phyloP scores from a whole-genome alignment of 371 early-diverging fungal species.

The Massospora cicadina region DNA sequence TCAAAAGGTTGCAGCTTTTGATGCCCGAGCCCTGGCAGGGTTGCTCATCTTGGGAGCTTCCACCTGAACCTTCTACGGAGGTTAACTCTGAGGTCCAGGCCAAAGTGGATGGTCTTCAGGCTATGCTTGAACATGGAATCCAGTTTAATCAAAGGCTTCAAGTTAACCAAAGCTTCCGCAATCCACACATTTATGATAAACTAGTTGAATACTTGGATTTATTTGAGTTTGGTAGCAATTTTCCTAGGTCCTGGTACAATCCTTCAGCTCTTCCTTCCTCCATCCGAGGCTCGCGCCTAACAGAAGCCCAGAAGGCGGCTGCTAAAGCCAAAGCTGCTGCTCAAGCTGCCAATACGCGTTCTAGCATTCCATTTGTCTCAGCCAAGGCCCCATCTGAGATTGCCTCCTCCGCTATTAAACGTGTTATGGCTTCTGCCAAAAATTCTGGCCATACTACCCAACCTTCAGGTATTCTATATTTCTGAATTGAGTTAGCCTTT shows the following conservation, averaged over 20 bases:
- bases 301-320: neutral
- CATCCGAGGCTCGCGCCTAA: neutral
- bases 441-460: neutral
- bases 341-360: neutral
- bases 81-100: constrained; percentile 31
- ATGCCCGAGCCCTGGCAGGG: neutral
- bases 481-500: neutral
- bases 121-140: constrained; percentile 20
- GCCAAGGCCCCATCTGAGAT: neutral
- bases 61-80: constrained; percentile 23
- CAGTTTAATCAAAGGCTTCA: constrained; percentile 45
- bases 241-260: constrained; percentile 31
- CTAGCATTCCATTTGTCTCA: neutral
- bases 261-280: constrained; percentile 27
- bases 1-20: neutral
- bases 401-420: neutral
- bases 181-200: constrained; percentile 54
- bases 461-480: neutral
- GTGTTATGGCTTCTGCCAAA: neutral
- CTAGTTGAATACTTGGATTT: constrained; percentile 44
- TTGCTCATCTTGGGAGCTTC: constrained; percentile 18
- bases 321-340: neutral
- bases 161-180: constrained; percentile 50
- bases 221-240: constrained; percentile 47
- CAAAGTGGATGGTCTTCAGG: neutral